These are phyloP conservation scores for Colletotrichum tropicicola DNA, from an alignment of 2,329 filamentous ascomycete species.

Conservation along the genomic window DNA sequence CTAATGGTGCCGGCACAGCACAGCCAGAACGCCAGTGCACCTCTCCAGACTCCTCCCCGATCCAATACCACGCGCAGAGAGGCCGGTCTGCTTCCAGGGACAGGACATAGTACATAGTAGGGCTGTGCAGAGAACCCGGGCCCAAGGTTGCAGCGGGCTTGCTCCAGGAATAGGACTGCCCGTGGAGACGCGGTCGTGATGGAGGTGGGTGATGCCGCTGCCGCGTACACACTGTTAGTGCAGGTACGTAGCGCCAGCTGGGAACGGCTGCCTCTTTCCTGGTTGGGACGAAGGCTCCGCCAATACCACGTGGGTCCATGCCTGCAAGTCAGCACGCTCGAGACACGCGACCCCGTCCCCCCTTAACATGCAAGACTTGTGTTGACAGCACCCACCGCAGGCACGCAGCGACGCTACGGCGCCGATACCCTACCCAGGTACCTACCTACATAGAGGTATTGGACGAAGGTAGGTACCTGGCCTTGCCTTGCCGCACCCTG, in stretches of 20 bases:
- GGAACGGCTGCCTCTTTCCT: conserved; percentile 5
- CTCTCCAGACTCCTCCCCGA: not conserved
- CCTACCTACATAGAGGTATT: not conserved
- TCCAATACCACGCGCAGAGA: conserved; percentile 4
- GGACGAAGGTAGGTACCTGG: not conserved
- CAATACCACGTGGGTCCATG: not conserved
- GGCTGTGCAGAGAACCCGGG: conserved; percentile 26
- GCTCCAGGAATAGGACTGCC: conserved; percentile 27
- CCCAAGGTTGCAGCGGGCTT: conserved; percentile 16
- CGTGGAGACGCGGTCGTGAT: not conserved
- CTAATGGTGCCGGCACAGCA: conserved; percentile 25
- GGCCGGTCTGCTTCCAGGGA: conserved; percentile 7
- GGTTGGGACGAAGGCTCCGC: not conserved
- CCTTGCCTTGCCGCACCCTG: too few relatives aligned
- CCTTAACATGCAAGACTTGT: conserved; percentile 18
- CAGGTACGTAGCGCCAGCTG: not conserved
- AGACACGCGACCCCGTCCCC: conserved; percentile 16
- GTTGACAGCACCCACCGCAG: not conserved
- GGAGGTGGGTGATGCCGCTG: too few relatives aligned
- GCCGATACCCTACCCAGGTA: too few relatives aligned
- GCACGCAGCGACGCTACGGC: too few relatives aligned
- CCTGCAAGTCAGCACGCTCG: conserved; percentile 24
- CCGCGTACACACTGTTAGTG: not conserved
- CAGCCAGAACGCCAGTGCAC: conserved; percentile 14
- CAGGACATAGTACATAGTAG: too few relatives aligned